Evolutionary conservation across 2,329 filamentous ascomycete species (phyloP).

Genomic region (Hirsutella minnesotensis): DNA sequence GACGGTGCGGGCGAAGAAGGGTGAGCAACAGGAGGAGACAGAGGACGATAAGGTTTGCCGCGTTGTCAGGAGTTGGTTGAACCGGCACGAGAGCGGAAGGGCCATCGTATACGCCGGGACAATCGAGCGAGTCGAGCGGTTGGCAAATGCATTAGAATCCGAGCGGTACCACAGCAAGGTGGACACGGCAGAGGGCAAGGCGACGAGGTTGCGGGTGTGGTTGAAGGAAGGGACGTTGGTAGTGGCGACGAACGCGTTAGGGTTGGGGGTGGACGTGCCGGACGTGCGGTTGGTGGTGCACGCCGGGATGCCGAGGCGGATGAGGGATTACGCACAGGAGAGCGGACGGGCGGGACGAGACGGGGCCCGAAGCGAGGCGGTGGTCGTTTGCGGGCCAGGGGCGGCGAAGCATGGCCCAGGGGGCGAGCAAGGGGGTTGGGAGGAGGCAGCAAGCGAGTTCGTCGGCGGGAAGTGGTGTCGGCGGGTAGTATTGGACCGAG

Average conservation of each 20-base stretch:
- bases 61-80: background rate
- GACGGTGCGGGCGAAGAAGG: background rate
- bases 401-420: no score
- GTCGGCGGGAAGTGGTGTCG: background rate
- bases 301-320: no score
- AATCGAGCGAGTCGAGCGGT: background rate
- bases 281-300: no score
- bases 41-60: background rate
- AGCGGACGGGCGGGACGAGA: no score
- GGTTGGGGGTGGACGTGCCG: no score
- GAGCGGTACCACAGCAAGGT: background rate
- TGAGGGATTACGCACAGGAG: no score
- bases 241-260: conserved; percentile 2
- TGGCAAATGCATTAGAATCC: background rate
- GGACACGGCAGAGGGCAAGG: background rate
- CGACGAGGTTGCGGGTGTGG: background rate
- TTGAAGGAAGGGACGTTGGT: background rate
- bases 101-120: background rate
- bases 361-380: no score
- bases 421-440: background rate
- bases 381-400: no score
- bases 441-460: background rate
- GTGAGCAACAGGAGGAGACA: background rate
- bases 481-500: no score
- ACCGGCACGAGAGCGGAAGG: background rate